A percentile compares a stretch with the other conserved stretches of the same genome.
Evolutionary conservation across 768 basidiomycete species (phyloP).

Genomic region (Pleurotus sapidus): DNA sequence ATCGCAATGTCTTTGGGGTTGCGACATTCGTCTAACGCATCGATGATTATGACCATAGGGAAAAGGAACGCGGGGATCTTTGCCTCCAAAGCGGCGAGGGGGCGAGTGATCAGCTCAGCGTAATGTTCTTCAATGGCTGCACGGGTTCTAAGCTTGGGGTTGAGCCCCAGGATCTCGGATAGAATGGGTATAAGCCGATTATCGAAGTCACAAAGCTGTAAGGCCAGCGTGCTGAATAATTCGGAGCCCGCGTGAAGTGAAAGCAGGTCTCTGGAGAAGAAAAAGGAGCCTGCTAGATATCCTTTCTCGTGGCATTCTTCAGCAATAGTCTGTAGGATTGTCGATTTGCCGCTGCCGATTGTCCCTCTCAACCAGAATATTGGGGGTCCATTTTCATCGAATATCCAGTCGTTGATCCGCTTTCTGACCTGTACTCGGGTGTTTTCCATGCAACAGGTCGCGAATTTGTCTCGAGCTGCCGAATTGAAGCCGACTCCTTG

Average conservation of each 20-base stretch:
- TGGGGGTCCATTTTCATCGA: neutral
- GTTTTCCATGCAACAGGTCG: neutral
- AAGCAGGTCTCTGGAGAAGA: constrained; percentile 4
- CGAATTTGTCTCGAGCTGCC: neutral
- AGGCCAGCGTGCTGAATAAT: constrained; percentile 8
- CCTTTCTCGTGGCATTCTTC: neutral
- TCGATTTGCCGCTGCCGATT: constrained; percentile 4
- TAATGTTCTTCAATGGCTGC: neutral
- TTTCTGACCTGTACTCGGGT: neutral
- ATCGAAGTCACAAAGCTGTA: neutral
- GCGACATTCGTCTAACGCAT: constrained; percentile 9
- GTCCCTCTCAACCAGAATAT: constrained; percentile 5
- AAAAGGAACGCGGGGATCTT: neutral
- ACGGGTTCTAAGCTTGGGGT: neutral
- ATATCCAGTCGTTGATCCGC: constrained; percentile 1
- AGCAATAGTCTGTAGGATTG: constrained; percentile 5
- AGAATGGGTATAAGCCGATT: neutral
- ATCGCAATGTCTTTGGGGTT: neutral
- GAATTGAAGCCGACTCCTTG: neutral
- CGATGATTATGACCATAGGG: constrained; percentile 8
- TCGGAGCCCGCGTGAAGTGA: neutral
- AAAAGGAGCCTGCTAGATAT: neutral
- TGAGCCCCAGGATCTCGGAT: neutral
- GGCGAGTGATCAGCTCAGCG: neutral
- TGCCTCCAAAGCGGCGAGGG: neutral